Evolutionary conservation across 2,329 filamentous ascomycete genomes (phyloP), one percentile per base, ranked within the genome.

Genomic region (Beauveria sp.): DNA sequence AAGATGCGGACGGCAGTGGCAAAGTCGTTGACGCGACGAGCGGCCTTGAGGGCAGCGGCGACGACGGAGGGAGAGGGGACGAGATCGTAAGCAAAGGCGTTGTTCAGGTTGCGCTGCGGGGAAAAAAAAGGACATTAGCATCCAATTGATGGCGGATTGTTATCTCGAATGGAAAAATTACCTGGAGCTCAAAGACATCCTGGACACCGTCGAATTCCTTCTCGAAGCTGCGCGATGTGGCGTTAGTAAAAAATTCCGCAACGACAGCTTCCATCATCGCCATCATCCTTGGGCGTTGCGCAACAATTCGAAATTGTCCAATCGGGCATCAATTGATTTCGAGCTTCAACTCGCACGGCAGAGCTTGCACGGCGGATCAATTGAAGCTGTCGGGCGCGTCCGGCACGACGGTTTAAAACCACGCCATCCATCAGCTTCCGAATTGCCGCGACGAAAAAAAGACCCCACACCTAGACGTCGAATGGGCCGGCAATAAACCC

Each of bases 101-200:
- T 99, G 88, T 99, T 99, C 74, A 96, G 84, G 83, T 96, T 96
- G 79, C 92, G 90, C 83, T 85, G 70, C 63, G 57, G 26, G 26
- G 12, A 2, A 45, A 46, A 60, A 63, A 51, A 49, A 22, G 18
- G 9, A 9, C 3, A 7, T 61, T 24, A 61, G 59, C 22, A n/a
- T 54, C 28, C 42, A 43, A 48, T 48, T 40, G 22, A 40, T 57
- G 48, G 22, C 40, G 5, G 9, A 26, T n/a, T 48, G 14, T 4
- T 14, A 28, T 18, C 4, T 9, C 16, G 18, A n/a, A 18, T 18
- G 5, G 2, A 26, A 22, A 22, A 75, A 84, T 74, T 87, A 96
- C 93, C 91, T 97, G 93, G 74, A 99, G 91, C 88, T 99, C 95
- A 79, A 99, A 99, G 74, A 98, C 93, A 82, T 99, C 95, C 81